Conservation (phyloP, 1,284 basidiomycete genomes). For the Leccinum solheimii region DNA sequence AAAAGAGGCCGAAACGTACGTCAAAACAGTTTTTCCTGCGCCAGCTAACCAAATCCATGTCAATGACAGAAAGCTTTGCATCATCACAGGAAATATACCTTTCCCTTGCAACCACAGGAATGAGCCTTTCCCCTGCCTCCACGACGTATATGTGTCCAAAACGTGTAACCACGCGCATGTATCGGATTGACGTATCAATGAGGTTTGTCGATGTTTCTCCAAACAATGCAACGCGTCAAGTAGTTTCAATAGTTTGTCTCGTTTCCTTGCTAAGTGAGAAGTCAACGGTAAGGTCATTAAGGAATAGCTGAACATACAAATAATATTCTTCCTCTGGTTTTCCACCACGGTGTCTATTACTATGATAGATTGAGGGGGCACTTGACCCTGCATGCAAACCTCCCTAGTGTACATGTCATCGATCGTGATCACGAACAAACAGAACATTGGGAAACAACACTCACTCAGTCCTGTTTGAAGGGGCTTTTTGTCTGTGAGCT, state of each 20-base stretch:
- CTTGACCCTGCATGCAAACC: neutral
- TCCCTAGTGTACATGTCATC: neutral
- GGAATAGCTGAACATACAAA: neutral
- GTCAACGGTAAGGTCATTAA: neutral
- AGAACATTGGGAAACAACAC: neutral
- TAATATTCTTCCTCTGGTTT: neutral
- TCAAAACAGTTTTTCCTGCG: slow-evolving; percentile 1
- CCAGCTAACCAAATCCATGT: neutral
- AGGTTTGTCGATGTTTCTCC: neutral
- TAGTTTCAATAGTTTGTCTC: neutral
- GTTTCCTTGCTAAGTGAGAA: neutral
- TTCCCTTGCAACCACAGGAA: slow-evolving; percentile 3
- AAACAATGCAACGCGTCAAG: neutral
- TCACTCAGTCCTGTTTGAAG: neutral
- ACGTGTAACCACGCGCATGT: neutral
- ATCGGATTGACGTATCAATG: neutral
- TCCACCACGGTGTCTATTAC: too few relatives aligned
- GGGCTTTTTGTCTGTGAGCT: neutral
- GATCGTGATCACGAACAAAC: neutral
- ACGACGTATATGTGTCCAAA: neutral
- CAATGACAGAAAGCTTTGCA: neutral
- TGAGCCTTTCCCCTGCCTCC: neutral
- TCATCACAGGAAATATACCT: neutral
- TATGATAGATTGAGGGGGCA: neutral
- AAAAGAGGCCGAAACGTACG: neutral